Percentiles rank a stretch among this genome's conserved stretches.
Evolutionary conservation across 2,329 filamentous ascomycete genomes (phyloP).

Genomic region (Daldinia eschscholtzii): DNA sequence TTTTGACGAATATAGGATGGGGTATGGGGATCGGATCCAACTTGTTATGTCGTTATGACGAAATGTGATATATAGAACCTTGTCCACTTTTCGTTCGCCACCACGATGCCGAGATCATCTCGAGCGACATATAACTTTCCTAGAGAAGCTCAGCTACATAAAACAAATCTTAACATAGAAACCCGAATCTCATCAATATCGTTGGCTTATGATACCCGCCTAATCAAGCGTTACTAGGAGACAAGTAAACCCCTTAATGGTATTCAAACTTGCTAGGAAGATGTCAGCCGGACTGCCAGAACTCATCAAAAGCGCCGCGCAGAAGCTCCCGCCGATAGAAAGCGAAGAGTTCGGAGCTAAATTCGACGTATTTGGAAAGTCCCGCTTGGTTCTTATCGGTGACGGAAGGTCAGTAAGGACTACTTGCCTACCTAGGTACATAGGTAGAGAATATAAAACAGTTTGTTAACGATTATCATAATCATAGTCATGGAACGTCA

Average conservation of each 20-base stretch:
- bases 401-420: slow-evolving; percentile 54
- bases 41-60: slow-evolving; percentile 23
- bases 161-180: neutral
- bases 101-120: slow-evolving; percentile 10
- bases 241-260: slow-evolving; percentile 6
- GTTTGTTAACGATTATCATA: neutral
- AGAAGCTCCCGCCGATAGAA: slow-evolving; percentile 44
- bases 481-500: slow-evolving; percentile 62
- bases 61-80: slow-evolving; percentile 21
- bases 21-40: neutral
- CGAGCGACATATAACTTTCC: neutral
- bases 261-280: slow-evolving; percentile 26
- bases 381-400: slow-evolving; percentile 59
- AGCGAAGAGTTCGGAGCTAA: slow-evolving; percentile 53
- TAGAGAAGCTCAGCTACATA: neutral
- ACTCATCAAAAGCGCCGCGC: slow-evolving; percentile 38
- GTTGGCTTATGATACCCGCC: neutral
- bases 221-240: neutral
- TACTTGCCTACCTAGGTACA: no score
- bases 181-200: neutral
- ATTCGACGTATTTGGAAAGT: slow-evolving; percentile 57
- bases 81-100: slow-evolving; percentile 21
- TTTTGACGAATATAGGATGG: neutral
- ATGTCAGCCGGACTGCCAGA: slow-evolving; percentile 29
- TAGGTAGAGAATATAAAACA: no score